Conservation (phyloP, 164 flowering plant genomes). For the Stephania cephalantha region DNA sequence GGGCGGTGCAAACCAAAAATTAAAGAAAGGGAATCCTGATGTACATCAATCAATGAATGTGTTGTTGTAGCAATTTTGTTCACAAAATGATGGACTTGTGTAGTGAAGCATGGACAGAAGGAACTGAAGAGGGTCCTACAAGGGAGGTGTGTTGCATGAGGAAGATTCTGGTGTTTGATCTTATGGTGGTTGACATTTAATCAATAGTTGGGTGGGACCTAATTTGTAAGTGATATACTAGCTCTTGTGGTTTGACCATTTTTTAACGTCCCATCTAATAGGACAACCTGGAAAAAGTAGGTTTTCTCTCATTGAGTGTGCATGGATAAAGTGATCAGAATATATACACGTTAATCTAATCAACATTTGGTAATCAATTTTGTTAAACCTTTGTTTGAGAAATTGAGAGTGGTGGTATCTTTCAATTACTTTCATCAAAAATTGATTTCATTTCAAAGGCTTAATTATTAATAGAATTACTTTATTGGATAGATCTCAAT, state of each 20-base stretch:
- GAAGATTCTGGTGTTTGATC: not conserved
- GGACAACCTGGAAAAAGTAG: not conserved
- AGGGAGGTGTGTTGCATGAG: not conserved
- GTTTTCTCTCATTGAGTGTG: not conserved
- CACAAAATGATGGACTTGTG: not conserved
- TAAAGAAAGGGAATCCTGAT: too few relatives aligned
- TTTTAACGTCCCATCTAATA: not conserved
- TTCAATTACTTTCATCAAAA: too few relatives aligned
- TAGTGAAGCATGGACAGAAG: not conserved
- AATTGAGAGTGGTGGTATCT: too few relatives aligned
- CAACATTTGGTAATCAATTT: too few relatives aligned
- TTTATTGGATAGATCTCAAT: too few relatives aligned
- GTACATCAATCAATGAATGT: too few relatives aligned
- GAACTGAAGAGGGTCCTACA: not conserved
- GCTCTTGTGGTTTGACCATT: not conserved
- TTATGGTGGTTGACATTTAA: not conserved
- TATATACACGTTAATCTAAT: too few relatives aligned
- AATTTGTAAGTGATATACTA: not conserved
- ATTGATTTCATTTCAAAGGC: too few relatives aligned
- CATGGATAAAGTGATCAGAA: too few relatives aligned
- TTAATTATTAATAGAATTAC: too few relatives aligned
- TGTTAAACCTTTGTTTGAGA: too few relatives aligned
- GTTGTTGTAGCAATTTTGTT: not conserved
- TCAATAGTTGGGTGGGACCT: not conserved
- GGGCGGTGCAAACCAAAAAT: too few relatives aligned